Evolutionary conservation across 345 rosid genomes (phyloP), one percentile per base, ranked within the genome.

Genomic region (Citrus reticulata): DNA sequence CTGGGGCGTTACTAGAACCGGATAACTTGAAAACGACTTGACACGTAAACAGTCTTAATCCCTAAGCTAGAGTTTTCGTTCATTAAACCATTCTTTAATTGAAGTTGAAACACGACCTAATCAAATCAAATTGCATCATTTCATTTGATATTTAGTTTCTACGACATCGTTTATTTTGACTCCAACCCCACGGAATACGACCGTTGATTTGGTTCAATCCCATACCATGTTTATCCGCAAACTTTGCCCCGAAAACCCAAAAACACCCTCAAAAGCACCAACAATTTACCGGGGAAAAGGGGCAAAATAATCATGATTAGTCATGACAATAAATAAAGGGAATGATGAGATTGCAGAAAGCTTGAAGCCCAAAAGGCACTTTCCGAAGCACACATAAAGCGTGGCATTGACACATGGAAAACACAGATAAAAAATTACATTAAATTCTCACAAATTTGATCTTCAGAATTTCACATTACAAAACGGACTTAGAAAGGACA

Each of bases 281-380:
- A 10, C 5, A 34, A 55, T 32, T 71, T 6, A 68, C 20, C 32
- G 14, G 10, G 14, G 16, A 1, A 42, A n/a, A 60, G 24, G 17
- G 40, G 7, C 0, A 24, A 40, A 40, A 24, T 35, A 73, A 60
- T 39, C 25, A 11, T 22, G 14, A 60, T 42, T 2, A 10, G 51
- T 42, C 51, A 42, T 9, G 34, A 17, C 2, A 24, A 8, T 22
- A 66, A 66, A 20, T 14, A 3, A 29, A 40, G 29, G 16, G 67
- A 39, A 69, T 77, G 80, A 59, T 77, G 68, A 29, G 68, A 59
- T 11, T 66, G 79, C 79, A n/a, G 72, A 34, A 34, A 76, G 51
- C 51, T 46, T 30, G 24, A 58, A 39, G 60, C 7, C 19, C 25
- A 25, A 77, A 68, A 58, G 74, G 9, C 40, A 3, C 80, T 77